These are phyloP conservation scores for Sporothrix globosa DNA, from an alignment of 2,329 filamentous ascomycete genomes.

Conservation along the genomic window DNA sequence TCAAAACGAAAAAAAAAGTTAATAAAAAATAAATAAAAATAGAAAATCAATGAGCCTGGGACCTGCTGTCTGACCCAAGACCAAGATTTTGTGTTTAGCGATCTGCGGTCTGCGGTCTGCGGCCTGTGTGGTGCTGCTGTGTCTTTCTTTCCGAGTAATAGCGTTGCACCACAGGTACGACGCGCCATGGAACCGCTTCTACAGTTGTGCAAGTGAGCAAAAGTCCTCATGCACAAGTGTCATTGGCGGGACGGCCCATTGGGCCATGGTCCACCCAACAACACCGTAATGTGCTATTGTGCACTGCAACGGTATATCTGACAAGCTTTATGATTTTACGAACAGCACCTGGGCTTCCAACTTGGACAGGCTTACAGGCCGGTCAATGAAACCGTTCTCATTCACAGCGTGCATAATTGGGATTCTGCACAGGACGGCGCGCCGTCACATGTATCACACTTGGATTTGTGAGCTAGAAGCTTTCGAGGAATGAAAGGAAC, in stretches of 20 bases:
- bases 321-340: neutral
- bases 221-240: slow-evolving; percentile 11
- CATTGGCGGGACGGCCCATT: slow-evolving; percentile 5
- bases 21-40: too few species aligned
- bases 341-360: too few species aligned
- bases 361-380: neutral
- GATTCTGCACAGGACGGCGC: neutral
- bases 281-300: neutral
- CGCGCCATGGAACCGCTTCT: neutral
- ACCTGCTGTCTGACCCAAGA: slow-evolving; percentile 1
- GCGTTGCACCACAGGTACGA: neutral
- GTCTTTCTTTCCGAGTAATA: neutral
- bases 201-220: neutral
- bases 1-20: neutral
- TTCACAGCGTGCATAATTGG: neutral
- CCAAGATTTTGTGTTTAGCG: neutral
- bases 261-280: neutral
- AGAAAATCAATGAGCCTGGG: neutral
- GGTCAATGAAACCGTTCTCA: neutral
- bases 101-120: too few species aligned
- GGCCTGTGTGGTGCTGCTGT: neutral
- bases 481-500: neutral
- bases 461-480: slow-evolving; percentile 6
- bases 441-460: too few species aligned
- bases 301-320: slow-evolving; percentile 9